These are phyloP conservation scores for Sphagnum fallax DNA, from an alignment of 228 moss, liverwort and hornwort species.

Conservation along the genomic window DNA sequence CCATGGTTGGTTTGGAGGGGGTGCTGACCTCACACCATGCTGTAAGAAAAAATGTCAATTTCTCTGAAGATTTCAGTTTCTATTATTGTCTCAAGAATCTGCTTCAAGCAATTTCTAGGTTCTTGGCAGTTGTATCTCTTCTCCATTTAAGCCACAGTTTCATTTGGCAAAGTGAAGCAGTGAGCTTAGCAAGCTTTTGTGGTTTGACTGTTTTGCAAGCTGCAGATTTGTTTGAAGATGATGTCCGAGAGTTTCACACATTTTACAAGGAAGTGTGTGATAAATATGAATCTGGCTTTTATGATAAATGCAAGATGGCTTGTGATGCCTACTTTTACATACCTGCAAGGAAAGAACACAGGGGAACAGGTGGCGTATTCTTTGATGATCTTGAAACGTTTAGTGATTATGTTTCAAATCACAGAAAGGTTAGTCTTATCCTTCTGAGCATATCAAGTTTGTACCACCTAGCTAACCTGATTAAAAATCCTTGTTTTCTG, in stretches of 20 bases:
- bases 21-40: constrained; percentile 92
- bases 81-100: no score
- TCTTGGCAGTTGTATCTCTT: background rate
- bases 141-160: background rate
- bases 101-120: background rate
- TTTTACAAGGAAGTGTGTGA: constrained; percentile 73
- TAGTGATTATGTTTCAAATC: background rate
- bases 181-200: no score
- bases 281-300: constrained; percentile 57
- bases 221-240: constrained; percentile 80
- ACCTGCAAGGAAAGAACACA: constrained; percentile 82
- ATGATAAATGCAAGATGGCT: constrained; percentile 51
- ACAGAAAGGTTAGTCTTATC: background rate
- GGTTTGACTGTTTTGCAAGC: no score
- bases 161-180: background rate
- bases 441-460: no score
- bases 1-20: constrained; percentile 94
- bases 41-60: constrained; percentile 29
- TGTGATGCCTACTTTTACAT: constrained; percentile 91
- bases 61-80: background rate
- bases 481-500: no score
- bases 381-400: constrained; percentile 73
- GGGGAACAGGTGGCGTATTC: constrained; percentile 84
- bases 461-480: no score
- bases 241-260: constrained; percentile 61